Conservation (phyloP, 1,139 yeast genomes). For the Kodamaea sp. region DNA sequence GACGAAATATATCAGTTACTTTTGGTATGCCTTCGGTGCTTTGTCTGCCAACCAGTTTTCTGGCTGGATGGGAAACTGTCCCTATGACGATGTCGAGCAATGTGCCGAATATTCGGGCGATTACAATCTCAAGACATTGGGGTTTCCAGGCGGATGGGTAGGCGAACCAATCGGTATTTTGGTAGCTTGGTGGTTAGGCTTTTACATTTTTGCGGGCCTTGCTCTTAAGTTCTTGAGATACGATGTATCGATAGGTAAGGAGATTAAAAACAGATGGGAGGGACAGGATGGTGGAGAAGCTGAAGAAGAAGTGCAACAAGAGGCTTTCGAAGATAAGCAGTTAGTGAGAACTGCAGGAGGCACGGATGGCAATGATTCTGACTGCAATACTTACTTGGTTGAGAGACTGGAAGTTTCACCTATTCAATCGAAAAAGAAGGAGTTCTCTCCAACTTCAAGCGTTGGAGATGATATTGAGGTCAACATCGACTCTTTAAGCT, state of each 20-base stretch:
- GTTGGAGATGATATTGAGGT: slow-evolving; percentile 14
- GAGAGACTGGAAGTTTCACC: neutral
- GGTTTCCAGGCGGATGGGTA: slow-evolving; percentile 67
- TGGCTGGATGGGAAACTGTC: slow-evolving; percentile 60
- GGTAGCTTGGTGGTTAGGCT: slow-evolving; percentile 61
- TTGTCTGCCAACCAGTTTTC: slow-evolving; percentile 65
- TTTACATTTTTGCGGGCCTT: slow-evolving; percentile 49
- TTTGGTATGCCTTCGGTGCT: slow-evolving; percentile 81
- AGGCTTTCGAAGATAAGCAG: no score
- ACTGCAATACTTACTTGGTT: neutral
- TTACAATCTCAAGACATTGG: slow-evolving; percentile 56
- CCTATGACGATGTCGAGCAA: slow-evolving; percentile 29
- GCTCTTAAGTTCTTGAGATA: slow-evolving; percentile 49
- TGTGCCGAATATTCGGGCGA: slow-evolving; percentile 53
- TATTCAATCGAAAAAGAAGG: neutral
- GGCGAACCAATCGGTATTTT: slow-evolving; percentile 63
- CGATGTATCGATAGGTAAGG: slow-evolving; percentile 55
- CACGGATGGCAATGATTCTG: neutral
- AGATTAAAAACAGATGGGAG: slow-evolving; percentile 36
- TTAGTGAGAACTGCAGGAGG: neutral
- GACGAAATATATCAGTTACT: slow-evolving; percentile 73
- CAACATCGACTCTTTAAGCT: slow-evolving; percentile 20
- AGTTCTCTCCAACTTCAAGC: neutral
- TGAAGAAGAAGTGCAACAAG: slow-evolving; percentile 6
- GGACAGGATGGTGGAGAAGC: slow-evolving; percentile 24